Base-by-base conservation (phyloP, 2,329 filamentous ascomycete species). In the Aspergillus aculeatus region DNA sequence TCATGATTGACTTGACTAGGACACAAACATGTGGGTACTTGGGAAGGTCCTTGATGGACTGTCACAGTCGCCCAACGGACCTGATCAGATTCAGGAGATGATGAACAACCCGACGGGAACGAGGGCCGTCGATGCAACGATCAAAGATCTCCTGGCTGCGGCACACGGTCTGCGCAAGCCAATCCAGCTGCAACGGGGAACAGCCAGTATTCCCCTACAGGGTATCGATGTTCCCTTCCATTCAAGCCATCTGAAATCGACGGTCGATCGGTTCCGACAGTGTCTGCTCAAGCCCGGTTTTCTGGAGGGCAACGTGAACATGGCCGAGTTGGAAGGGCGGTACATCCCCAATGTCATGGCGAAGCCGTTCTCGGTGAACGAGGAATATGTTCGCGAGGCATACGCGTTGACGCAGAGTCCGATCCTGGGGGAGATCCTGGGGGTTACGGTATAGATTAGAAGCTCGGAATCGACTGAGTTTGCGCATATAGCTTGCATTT, bases 291-390 rank as follows among this genome's bases (percentile, higher is more conserved):
- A 56, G 9, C 62, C 63, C 14, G 63, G 63, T 5, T 61, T 66
- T 4, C 50, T 66, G 4, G 57, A 60, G 14, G 63, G 61, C 2
- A 93, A 90, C 50, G 96, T 98, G 75, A 93, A 98, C 77, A 92
- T 94, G 5, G 89, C 90, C 73, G 96, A 96, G 83, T 81, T 98
- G 71, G 86, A 97, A 67, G 94, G 93, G 71, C 96, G 96, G 80
- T 98, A 98, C 80, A 97, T 98, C 66, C 94, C 94, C 68, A 98
- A 98, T 78, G 92, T 98, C 67, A 97, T 94, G 62, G 94, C 94
- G 57, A 88, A 87, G 79, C 94, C 94, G 14, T 98, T 98, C 75
- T 91, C 91, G 74, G 81, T 97, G 64, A 96, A 92, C 59, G 95
- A 91, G 83, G 92, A 96, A 80, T 98, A 98, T 81, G 97, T 98